Percentiles rank a stretch among this genome's conserved stretches.
Conservation (phyloP, 495 filamentous ascomycete species). For the Chlorociboria aeruginascens region DNA sequence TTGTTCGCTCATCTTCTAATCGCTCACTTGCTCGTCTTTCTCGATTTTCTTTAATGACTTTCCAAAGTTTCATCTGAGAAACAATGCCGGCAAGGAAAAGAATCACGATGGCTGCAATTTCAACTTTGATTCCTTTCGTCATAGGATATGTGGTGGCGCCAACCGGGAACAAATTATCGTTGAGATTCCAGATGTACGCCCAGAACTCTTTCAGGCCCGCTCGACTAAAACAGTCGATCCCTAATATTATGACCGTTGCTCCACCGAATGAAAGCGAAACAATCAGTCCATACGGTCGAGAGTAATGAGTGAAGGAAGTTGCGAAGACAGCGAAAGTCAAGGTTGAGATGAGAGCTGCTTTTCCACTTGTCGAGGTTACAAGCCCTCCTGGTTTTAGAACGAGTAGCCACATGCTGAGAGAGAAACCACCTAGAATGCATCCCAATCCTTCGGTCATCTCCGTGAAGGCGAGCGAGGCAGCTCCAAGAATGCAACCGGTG, state of each 20-base stretch:
- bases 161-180: conserved; percentile 67
- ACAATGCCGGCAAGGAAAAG: conserved; percentile 63
- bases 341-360: conserved; percentile 61
- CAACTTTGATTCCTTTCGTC: conserved; percentile 76
- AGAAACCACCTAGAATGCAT: conserved; percentile 82
- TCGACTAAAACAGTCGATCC: conserved; percentile 82
- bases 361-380: conserved; percentile 45
- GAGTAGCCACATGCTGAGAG: conserved; percentile 83
- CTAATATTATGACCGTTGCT: conserved; percentile 63
- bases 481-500: conserved; percentile 69
- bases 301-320: conserved; percentile 69
- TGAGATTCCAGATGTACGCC: conserved; percentile 85
- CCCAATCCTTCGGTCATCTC: conserved; percentile 81
- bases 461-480: conserved; percentile 61
- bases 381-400: conserved; percentile 67
- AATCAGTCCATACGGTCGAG: conserved; percentile 67
- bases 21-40: conserved; percentile 45
- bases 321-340: conserved; percentile 56
- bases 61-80: conserved; percentile 81
- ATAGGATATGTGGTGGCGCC: conserved; percentile 69
- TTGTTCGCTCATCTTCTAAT: conserved; percentile 42
- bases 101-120: conserved; percentile 67
- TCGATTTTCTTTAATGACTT: conserved; percentile 64
- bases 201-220: conserved; percentile 93
- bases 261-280: conserved; percentile 67